Percentiles rank a stretch among this genome's conserved stretches.
Conservation (phyloP, 2,329 filamentous ascomycete genomes). For the Fusarium sp. region DNA sequence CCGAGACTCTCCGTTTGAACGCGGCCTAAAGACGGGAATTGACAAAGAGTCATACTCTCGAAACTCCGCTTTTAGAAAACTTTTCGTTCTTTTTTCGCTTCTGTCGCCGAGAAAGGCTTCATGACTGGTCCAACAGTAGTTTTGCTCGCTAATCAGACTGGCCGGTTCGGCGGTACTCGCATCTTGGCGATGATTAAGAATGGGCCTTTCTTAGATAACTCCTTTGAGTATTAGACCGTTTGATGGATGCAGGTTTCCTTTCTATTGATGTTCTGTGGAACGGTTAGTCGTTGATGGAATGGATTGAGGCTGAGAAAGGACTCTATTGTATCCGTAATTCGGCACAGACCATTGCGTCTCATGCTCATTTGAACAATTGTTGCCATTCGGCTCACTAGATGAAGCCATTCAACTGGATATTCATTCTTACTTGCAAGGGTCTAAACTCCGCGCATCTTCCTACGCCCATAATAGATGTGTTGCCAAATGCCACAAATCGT, state of each 20-base stretch:
- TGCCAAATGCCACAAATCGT: slow-evolving; percentile 2
- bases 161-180: slow-evolving; percentile 27
- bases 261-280: slow-evolving; percentile 20
- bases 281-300: slow-evolving; percentile 13
- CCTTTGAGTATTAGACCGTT: slow-evolving; percentile 1
- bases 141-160: slow-evolving; percentile 20
- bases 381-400: slow-evolving; percentile 9
- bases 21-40: slow-evolving; percentile 28
- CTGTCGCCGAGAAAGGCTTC: slow-evolving; percentile 23
- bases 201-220: slow-evolving; percentile 12
- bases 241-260: slow-evolving; percentile 23
- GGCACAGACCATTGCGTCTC: slow-evolving; percentile 18
- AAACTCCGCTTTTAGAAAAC: slow-evolving; percentile 24
- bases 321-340: slow-evolving; percentile 13
- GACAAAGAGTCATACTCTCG: slow-evolving; percentile 21
- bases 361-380: slow-evolving; percentile 5
- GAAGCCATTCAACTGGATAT: slow-evolving; percentile 3
- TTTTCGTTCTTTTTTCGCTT: slow-evolving; percentile 36
- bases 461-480: background rate
- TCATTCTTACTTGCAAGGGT: slow-evolving; percentile 15
- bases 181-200: background rate
- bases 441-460: slow-evolving; percentile 24
- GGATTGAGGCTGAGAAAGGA: slow-evolving; percentile 14
- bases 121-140: slow-evolving; percentile 13
- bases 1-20: slow-evolving; percentile 22